Evolutionary conservation across 2,329 filamentous ascomycete genomes (phyloP).

Genomic region (Podosphaera xanthii): DNA sequence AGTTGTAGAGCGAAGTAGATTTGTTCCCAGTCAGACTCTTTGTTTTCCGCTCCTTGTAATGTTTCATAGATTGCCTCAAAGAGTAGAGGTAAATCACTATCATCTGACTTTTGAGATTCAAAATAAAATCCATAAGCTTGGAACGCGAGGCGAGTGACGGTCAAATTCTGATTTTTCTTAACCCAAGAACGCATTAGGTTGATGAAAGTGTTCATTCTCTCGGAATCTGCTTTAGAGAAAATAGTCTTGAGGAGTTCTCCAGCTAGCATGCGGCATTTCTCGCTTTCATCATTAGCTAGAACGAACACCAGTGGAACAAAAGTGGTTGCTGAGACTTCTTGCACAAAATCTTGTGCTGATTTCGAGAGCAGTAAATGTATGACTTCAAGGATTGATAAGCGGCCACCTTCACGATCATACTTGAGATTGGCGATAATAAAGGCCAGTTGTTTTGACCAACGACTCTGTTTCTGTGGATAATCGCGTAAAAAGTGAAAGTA

Average conservation of each 20-base stretch:
- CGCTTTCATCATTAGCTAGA: constrained; percentile 69
- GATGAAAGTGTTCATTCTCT: constrained; percentile 48
- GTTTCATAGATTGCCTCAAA: constrained; percentile 29
- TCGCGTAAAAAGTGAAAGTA: constrained; percentile 90
- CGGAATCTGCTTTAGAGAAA: constrained; percentile 55
- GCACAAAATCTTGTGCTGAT: constrained; percentile 57
- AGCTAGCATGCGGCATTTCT: constrained; percentile 65
- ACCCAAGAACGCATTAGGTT: constrained; percentile 53
- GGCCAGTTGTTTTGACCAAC: constrained; percentile 70
- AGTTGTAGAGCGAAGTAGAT: constrained; percentile 52
- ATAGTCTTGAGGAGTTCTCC: constrained; percentile 58
- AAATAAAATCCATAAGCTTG: constrained; percentile 71
- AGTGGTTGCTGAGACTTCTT: constrained; percentile 58
- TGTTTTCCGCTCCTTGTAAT: constrained; percentile 27
- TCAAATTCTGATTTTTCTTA: constrained; percentile 46
- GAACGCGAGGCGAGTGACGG: constrained; percentile 50
- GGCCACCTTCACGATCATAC: constrained; percentile 70
- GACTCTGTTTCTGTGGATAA: constrained; percentile 75
- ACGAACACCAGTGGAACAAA: constrained; percentile 75
- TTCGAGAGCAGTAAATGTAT: constrained; percentile 72
- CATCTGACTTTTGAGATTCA: constrained; percentile 35
- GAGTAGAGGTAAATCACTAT: constrained; percentile 32
- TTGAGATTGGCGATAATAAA: constrained; percentile 82
- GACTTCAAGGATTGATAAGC: constrained; percentile 82
- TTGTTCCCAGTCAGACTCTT: constrained; percentile 42